Base-by-base conservation (phyloP, 2,329 filamentous ascomycete genomes). In the Xylaria polymorpha region DNA sequence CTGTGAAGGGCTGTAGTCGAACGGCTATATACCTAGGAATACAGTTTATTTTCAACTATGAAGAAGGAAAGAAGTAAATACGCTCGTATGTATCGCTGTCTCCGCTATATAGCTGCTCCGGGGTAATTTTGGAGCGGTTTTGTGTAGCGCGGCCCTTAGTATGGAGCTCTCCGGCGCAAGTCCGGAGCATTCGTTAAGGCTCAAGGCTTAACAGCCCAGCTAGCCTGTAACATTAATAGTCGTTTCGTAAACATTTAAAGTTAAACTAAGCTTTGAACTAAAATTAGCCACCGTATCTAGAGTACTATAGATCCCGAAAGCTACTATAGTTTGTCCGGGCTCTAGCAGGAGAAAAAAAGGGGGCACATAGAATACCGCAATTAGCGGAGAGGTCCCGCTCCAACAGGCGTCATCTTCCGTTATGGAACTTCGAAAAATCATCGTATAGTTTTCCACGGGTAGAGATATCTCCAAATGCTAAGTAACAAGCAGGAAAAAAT, bases 311-410 rank as follows among this genome's bases (percentile, higher is more conserved):
- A 41, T 15, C 4, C 39, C 39, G 14, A 41, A 41, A 4, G 39
- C 14, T 14, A 41, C 12, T n/a, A 1, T n/a, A 7, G 18, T n/a
- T 18, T 43, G 4, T n/a, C 18, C 15, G 14, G 41, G 15, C 3
- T 43, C 15, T 7, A 18, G 3, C 5, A 81, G 79, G 0, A 85
- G 74, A 0, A 75, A 71, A 4, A 72, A 74, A 0, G 81, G 74
- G 0, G 82, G 78, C 2, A 80, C 79, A 18, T 80, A 79, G 71
- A 83, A 84, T 0, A 81, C 80, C 0, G 77, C 81, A 43, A 85
- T 70, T 8, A 85, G 73, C 0, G 80, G 68, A 4, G 81, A 80
- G 0, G 70, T 67, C 18, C 82, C 82, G 0, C 68, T 68, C 82
- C 81, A 84, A n/a, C 78, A 79, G 7, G 69, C 64, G 6, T 69